These are phyloP conservation scores for Mitragyna speciosa DNA, from an alignment of 257 asterid genomes.

Conservation along the genomic window DNA sequence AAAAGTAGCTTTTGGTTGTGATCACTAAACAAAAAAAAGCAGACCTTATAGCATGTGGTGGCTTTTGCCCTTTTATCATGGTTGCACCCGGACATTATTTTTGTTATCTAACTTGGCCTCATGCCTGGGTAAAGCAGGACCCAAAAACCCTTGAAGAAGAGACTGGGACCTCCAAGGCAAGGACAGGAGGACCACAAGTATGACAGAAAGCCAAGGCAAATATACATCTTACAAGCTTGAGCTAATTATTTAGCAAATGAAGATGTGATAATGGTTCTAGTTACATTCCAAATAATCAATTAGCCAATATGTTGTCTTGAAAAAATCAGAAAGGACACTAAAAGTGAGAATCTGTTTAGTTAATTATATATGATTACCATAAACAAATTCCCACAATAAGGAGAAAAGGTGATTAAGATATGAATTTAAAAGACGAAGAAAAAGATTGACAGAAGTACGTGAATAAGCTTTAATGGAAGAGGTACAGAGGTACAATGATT, in stretches of 20 bases:
- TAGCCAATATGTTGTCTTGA: background rate
- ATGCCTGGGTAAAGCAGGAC: slow-evolving; percentile 26
- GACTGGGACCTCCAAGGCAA: slow-evolving; percentile 18
- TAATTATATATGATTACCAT: background rate
- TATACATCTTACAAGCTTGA: background rate
- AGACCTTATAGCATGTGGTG: slow-evolving; percentile 38
- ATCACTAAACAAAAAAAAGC: slow-evolving; percentile 8
- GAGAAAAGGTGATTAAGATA: background rate
- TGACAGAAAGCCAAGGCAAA: background rate
- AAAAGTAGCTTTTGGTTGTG: slow-evolving; percentile 29
- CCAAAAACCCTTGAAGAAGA: slow-evolving; percentile 36
- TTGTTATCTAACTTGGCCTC: slow-evolving; percentile 25
- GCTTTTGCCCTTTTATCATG: slow-evolving; percentile 40
- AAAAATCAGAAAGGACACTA: background rate
- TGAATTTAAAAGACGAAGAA: slow-evolving; percentile 19
- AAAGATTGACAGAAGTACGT: slow-evolving; percentile 11
- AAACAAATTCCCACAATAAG: background rate
- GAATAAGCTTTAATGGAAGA: slow-evolving; percentile 18
- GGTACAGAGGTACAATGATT: slow-evolving; percentile 37
- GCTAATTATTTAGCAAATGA: background rate
- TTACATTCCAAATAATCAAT: background rate
- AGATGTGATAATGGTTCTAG: background rate
- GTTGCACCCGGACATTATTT: slow-evolving; percentile 13
- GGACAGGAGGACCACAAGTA: slow-evolving; percentile 31
- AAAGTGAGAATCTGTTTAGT: background rate